A percentile compares a stretch with the other conserved stretches of the same genome.
Evolutionary conservation across 805 yeast genomes (phyloP).

Genomic region (Kluyveromyces lactis): DNA sequence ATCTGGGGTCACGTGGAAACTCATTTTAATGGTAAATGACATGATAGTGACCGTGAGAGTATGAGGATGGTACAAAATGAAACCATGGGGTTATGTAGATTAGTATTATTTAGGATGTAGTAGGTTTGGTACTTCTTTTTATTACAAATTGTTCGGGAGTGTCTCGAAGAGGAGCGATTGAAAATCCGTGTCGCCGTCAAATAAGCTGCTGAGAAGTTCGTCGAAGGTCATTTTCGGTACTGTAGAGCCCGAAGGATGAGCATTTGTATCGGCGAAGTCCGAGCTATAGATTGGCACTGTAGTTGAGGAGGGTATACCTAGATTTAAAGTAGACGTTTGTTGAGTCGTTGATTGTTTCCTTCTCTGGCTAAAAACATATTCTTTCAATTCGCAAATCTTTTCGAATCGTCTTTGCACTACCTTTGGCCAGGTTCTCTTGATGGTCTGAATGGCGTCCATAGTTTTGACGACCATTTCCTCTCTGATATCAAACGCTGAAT

Average conservation of each 20-base stretch:
- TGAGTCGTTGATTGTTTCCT: not conserved
- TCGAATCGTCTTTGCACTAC: not conserved
- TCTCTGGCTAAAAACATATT: not conserved
- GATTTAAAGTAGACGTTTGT: too few relatives aligned
- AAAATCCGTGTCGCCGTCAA: not conserved
- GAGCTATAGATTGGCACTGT: too few relatives aligned
- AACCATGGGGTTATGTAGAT: too few relatives aligned
- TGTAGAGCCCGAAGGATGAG: too few relatives aligned
- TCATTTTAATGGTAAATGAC: too few relatives aligned
- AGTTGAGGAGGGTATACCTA: too few relatives aligned
- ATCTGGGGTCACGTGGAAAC: too few relatives aligned
- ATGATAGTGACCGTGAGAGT: too few relatives aligned
- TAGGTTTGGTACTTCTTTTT: too few relatives aligned
- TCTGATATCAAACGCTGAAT: not conserved
- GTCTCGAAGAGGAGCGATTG: not conserved
- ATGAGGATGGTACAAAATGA: too few relatives aligned
- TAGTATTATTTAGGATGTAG: too few relatives aligned
- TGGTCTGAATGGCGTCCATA: not conserved
- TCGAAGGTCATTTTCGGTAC: not conserved
- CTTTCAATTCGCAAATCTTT: conserved; percentile 1
- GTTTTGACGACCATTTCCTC: not conserved
- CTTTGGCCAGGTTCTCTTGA: not conserved
- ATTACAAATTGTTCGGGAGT: not conserved
- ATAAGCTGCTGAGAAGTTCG: not conserved
- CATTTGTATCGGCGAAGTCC: too few relatives aligned